Percentiles rank a stretch among this genome's conserved stretches.
Evolutionary conservation across 176 grass and related monocot species (phyloP).

Genomic region (Phyllostachys edulis): DNA sequence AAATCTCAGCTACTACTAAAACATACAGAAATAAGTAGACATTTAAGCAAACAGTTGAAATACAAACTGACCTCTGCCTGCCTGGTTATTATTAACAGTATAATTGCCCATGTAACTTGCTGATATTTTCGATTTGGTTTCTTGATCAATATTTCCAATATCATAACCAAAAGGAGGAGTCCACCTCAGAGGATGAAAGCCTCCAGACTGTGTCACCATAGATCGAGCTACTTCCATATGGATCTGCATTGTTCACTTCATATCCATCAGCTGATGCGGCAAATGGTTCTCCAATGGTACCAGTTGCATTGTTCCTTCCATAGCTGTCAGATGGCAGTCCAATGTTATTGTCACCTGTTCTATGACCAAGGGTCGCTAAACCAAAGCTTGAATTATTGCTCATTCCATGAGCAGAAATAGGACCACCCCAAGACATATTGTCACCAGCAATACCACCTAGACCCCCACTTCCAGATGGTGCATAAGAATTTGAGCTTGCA

Average conservation of each 20-base stretch:
- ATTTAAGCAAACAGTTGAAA: conserved; percentile 26
- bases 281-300: conserved; percentile 58
- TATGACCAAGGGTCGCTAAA: conserved; percentile 33
- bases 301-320: conserved; percentile 54
- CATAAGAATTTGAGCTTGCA: conserved; percentile 60
- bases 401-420: conserved; percentile 48
- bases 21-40: background rate
- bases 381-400: conserved; percentile 43
- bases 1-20: background rate
- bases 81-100: conserved; percentile 64
- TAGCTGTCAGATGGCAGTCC: conserved; percentile 51
- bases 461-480: conserved; percentile 46
- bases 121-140: conserved; percentile 29
- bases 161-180: conserved; percentile 66
- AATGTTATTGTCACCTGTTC: conserved; percentile 45
- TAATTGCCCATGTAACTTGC: conserved; percentile 57
- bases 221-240: conserved; percentile 56
- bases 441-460: conserved; percentile 35
- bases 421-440: conserved; percentile 44
- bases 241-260: conserved; percentile 50
- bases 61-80: conserved; percentile 57
- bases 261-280: conserved; percentile 48
- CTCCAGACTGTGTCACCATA: conserved; percentile 65
- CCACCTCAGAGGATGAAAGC: conserved; percentile 57
- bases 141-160: conserved; percentile 56